phyloP scores from a whole-genome alignment of 306 rosid species.

The Casuarina cunninghamiana region DNA sequence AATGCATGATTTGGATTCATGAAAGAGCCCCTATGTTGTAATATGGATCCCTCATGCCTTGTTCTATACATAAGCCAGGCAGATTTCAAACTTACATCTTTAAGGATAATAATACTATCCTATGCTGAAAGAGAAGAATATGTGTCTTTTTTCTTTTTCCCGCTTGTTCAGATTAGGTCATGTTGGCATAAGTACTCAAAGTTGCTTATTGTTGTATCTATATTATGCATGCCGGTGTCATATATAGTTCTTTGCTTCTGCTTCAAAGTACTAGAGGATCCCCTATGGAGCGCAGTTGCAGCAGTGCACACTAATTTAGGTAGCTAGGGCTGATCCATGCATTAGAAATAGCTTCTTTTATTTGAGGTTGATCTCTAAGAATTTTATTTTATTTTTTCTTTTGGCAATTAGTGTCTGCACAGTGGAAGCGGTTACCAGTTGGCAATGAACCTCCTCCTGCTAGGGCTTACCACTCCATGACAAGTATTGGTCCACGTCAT shows the following conservation, averaged over 20 bases:
- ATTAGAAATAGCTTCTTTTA: slow-evolving; percentile 10
- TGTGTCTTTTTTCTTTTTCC: too few relatives aligned
- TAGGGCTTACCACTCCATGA: slow-evolving; percentile 94
- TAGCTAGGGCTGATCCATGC: slow-evolving; percentile 4
- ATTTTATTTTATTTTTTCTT: background rate
- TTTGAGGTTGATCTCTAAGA: slow-evolving; percentile 12
- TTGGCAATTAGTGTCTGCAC: slow-evolving; percentile 70
- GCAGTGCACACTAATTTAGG: background rate
- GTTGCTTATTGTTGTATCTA: background rate
- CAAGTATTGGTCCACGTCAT: slow-evolving; percentile 67
- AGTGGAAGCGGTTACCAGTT: slow-evolving; percentile 84
- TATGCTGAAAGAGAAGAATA: too few relatives aligned
- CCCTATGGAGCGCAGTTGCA: background rate
- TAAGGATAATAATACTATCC: too few relatives aligned
- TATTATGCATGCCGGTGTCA: background rate
- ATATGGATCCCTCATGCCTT: slow-evolving; percentile 8
- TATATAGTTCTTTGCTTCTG: background rate
- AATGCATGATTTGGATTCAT: slow-evolving; percentile 9
- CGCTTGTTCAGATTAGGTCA: too few relatives aligned
- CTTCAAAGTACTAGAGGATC: background rate
- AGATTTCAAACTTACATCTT: too few relatives aligned
- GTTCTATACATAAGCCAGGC: slow-evolving; percentile 7
- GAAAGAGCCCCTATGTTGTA: slow-evolving; percentile 3
- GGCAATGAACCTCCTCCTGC: slow-evolving; percentile 93
- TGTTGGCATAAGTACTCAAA: background rate